These are phyloP conservation scores for Multifurca ochricompacta DNA, from an alignment of 768 basidiomycete genomes.

Conservation along the genomic window DNA sequence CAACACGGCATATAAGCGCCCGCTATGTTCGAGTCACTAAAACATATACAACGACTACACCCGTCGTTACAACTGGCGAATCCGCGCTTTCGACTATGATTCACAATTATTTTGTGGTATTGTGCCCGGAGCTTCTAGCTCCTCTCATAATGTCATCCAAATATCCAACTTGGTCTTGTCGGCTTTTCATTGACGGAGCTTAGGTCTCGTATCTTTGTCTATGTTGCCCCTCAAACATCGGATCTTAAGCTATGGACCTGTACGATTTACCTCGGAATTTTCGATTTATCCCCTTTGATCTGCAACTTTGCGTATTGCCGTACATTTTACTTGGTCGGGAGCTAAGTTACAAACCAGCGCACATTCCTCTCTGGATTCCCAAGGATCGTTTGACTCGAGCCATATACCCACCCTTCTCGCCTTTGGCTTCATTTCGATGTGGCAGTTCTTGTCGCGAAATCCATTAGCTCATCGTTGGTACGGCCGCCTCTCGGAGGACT, in stretches of 20 bases:
- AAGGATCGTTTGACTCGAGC: slow-evolving; percentile 20
- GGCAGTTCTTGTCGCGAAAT: not conserved
- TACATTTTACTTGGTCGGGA: not conserved
- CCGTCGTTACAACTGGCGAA: slow-evolving; percentile 1
- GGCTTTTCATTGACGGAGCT: slow-evolving; percentile 10
- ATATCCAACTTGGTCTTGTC: slow-evolving; percentile 15
- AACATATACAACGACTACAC: slow-evolving; percentile 18
- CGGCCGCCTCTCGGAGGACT: not conserved
- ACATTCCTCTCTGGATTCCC: not conserved
- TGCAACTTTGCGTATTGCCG: slow-evolving; percentile 11
- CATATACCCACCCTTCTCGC: slow-evolving; percentile 4
- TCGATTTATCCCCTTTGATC: slow-evolving; percentile 15
- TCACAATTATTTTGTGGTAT: slow-evolving; percentile 7
- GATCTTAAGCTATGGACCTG: slow-evolving; percentile 8
- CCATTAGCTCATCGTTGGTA: not conserved
- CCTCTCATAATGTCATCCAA: slow-evolving; percentile 8
- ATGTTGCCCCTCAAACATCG: slow-evolving; percentile 6
- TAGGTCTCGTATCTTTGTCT: slow-evolving; percentile 4
- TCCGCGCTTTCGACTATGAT: slow-evolving; percentile 9
- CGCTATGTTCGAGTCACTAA: slow-evolving; percentile 13
- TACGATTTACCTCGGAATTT: not conserved
- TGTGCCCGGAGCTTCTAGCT: slow-evolving; percentile 11
- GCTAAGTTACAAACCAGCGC: not conserved
- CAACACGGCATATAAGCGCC: slow-evolving; percentile 10
- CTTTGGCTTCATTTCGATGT: slow-evolving; percentile 5